Percentiles rank a stretch among this genome's conserved stretches.
Evolutionary conservation across 2,329 filamentous ascomycete species (phyloP).

Genomic region (Pseudocercospora fuligena): DNA sequence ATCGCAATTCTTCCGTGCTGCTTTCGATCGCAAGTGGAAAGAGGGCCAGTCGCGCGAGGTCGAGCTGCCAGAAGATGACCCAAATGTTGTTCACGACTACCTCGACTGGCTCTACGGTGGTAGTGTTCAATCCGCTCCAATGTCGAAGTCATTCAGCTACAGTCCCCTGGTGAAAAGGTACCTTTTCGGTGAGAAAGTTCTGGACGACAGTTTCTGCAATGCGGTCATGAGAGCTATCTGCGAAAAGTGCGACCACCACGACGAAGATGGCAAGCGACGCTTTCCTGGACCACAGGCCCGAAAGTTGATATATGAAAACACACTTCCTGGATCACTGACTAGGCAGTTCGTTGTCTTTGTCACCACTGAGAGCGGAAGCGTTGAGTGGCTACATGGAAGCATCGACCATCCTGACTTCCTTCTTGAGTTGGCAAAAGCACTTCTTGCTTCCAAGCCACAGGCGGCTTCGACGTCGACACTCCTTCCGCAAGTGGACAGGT

Average conservation of each 20-base stretch:
- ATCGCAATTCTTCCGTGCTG: too few species aligned
- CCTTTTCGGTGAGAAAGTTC: slow-evolving; percentile 21
- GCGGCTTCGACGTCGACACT: not conserved
- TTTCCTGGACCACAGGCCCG: not conserved
- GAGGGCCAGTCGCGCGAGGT: too few species aligned
- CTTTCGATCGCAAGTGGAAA: too few species aligned
- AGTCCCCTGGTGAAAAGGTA: not conserved
- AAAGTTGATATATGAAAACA: slow-evolving; percentile 12
- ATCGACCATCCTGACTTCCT: slow-evolving; percentile 1
- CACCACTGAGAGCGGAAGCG: not conserved
- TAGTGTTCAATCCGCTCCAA: not conserved
- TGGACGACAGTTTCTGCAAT: slow-evolving; percentile 12
- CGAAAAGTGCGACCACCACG: not conserved
- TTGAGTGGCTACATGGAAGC: slow-evolving; percentile 22
- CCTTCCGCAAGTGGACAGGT: not conserved
- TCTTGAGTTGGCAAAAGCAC: not conserved
- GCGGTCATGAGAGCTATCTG: slow-evolving; percentile 1
- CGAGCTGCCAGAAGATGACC: too few species aligned
- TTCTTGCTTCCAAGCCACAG: not conserved
- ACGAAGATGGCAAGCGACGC: not conserved
- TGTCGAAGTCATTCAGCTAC: not conserved
- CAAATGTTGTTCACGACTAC: not conserved
- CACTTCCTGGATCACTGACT: not conserved
- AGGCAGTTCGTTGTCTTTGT: slow-evolving; percentile 10
- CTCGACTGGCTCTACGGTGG: not conserved